Percentiles rank a stretch among this genome's conserved stretches.
Evolutionary conservation across 257 asterid genomes (phyloP).

Genomic region (Ilex aquifolium): DNA sequence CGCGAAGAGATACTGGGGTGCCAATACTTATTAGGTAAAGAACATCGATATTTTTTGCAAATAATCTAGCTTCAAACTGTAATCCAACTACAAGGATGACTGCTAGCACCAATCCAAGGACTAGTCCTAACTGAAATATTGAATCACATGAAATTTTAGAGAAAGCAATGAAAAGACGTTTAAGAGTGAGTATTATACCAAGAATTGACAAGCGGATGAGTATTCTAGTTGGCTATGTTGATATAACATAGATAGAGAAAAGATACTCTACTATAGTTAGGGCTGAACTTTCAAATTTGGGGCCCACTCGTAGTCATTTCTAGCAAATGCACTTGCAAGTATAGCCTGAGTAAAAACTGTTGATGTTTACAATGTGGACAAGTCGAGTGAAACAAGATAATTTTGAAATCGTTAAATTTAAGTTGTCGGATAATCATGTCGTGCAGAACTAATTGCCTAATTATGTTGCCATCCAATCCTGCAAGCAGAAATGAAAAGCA

Average conservation of each 20-base stretch:
- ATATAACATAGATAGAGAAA: too few species aligned
- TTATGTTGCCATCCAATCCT: constrained; percentile 33
- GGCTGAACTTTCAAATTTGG: not conserved
- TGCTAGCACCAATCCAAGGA: too few species aligned
- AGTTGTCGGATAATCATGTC: too few species aligned
- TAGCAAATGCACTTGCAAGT: constrained; percentile 43
- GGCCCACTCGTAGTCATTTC: constrained; percentile 34
- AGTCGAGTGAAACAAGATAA: too few species aligned
- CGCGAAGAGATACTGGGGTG: constrained; percentile 46
- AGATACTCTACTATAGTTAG: too few species aligned
- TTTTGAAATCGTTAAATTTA: too few species aligned
- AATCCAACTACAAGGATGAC: constrained; percentile 51
- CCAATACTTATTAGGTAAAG: constrained; percentile 50
- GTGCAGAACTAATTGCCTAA: too few species aligned
- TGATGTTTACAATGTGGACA: not conserved
- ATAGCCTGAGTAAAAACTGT: constrained; percentile 28
- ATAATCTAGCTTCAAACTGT: constrained; percentile 53
- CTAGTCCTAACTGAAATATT: too few species aligned
- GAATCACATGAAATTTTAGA: too few species aligned
- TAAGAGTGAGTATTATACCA: constrained; percentile 1
- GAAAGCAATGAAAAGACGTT: constrained; percentile 32
- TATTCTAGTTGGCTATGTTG: too few species aligned
- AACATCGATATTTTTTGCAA: constrained; percentile 49
- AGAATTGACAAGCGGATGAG: too few species aligned
- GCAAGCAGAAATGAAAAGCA: constrained; percentile 38